Evolutionary conservation across 768 basidiomycete species (phyloP), one percentile per base, ranked within the genome.

Genomic region (Rhodocollybia butyracea): DNA sequence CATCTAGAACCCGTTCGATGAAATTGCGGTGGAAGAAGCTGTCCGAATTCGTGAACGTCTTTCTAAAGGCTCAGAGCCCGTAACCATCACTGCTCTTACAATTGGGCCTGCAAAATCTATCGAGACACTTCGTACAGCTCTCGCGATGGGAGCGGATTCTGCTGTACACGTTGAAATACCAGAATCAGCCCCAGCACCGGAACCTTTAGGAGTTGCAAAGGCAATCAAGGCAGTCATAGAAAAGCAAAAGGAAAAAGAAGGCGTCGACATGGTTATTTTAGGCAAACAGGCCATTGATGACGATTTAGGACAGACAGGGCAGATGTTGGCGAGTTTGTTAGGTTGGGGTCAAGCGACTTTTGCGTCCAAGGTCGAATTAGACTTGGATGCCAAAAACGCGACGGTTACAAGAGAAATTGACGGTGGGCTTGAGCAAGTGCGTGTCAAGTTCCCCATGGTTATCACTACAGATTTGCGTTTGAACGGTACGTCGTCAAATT

Each of bases 211-310:
- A 2, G 84, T 99, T 34, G 96, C 96, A 40, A 89, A 91, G 64
- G 84, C 91, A 1, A 80, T 99, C 57, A 81, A 80, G 38, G 88
- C 86, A 3, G 62, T 94, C 63, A 87, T 98, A 51, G 77, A 83
- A 50, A 77, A 78, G 31, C 78, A 85, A 67, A 72, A 77, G 61
- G 73, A 75, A 38, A 76, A 76, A 52, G 76, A 71, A 15, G 77
- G 74, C 34, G 79, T 91, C 8, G 96, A 98, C 64, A 61, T 98
- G 54, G 89, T 99, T 36, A 94, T 99, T 53, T 78, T 98, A 73
- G 97, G 97, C 3, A 99, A 99, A 73, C 97, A 99, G 70, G 88
- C 96, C 13, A 99, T 99, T 62, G 97, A 99, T 73, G 95, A 96
- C 63, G 97, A 99, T 68, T 80, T 91, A 5, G 91, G 92, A 4